These are phyloP conservation scores for Ustilago cynodontis DNA, from an alignment of 1,284 basidiomycete genomes.

Conservation along the genomic window DNA sequence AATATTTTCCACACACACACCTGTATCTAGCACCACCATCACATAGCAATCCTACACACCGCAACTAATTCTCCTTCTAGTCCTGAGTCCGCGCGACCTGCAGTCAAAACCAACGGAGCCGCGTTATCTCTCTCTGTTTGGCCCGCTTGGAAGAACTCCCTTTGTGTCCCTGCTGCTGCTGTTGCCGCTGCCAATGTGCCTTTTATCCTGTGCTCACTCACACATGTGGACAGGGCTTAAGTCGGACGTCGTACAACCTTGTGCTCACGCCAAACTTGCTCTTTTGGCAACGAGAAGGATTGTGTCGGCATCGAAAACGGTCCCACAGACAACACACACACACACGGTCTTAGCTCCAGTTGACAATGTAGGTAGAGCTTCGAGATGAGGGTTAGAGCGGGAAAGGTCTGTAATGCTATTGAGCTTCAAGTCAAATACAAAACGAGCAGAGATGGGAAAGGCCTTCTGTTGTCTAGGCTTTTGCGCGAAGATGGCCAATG, in stretches of 20 bases:
- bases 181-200: neutral
- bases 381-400: neutral
- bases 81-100: neutral
- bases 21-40: too few relatives aligned
- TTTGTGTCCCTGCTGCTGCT: too few relatives aligned
- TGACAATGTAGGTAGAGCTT: too few relatives aligned
- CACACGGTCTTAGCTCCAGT: neutral
- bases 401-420: neutral
- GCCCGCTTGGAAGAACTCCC: neutral
- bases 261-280: neutral
- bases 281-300: neutral
- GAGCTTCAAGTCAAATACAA: conserved; percentile 3
- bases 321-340: neutral
- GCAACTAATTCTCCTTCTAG: neutral
- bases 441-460: neutral
- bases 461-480: conserved; percentile 5
- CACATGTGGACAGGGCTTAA: neutral
- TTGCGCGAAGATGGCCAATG: conserved; percentile 8
- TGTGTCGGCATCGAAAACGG: neutral
- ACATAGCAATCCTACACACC: too few relatives aligned
- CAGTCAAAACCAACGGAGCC: too few relatives aligned
- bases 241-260: neutral
- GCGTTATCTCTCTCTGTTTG: conserved; percentile 1
- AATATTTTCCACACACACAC: too few relatives aligned
- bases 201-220: conserved; percentile 5